A percentile compares a stretch with the other conserved stretches of the same genome.
These are phyloP conservation scores for Neurospora discreta DNA, from an alignment of 495 filamentous ascomycete species.

Conservation along the genomic window DNA sequence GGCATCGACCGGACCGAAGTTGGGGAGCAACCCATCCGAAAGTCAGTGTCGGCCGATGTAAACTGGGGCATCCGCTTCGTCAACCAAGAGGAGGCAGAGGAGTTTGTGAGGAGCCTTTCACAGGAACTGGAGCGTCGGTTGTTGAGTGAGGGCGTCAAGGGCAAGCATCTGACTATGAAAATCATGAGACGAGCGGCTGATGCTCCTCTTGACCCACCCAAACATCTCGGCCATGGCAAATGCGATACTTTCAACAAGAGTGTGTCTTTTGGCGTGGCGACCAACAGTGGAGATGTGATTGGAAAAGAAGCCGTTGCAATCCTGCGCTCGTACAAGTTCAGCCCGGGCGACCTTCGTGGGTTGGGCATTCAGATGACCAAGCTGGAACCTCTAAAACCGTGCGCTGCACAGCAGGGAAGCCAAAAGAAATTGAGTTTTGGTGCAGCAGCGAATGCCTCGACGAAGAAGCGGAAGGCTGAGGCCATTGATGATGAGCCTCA, in stretches of 20 bases:
- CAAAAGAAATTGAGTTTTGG: slow-evolving; percentile 46
- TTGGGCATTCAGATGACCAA: slow-evolving; percentile 88
- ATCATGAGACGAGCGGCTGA: slow-evolving; percentile 79
- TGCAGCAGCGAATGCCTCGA: slow-evolving; percentile 2
- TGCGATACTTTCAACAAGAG: slow-evolving; percentile 92
- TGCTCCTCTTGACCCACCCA: slow-evolving; percentile 84
- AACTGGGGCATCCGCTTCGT: slow-evolving; percentile 97
- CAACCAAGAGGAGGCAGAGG: slow-evolving; percentile 78
- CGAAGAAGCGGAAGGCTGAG: slow-evolving; percentile 18
- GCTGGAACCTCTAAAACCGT: slow-evolving; percentile 61
- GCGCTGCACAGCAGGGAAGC: slow-evolving; percentile 40
- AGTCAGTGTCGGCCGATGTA: slow-evolving; percentile 90
- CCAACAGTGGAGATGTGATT: slow-evolving; percentile 57
- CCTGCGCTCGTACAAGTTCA: slow-evolving; percentile 68
- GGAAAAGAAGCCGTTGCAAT: slow-evolving; percentile 75
- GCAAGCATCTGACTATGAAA: slow-evolving; percentile 80
- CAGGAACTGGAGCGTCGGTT: slow-evolving; percentile 73
- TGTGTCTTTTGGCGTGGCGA: slow-evolving; percentile 66
- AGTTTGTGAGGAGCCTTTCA: slow-evolving; percentile 73
- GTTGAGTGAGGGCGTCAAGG: slow-evolving; percentile 72
- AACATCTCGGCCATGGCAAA: slow-evolving; percentile 90
- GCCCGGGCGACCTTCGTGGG: slow-evolving; percentile 81
- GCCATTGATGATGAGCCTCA: slow-evolving; percentile 14
- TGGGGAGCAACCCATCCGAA: slow-evolving; percentile 65
- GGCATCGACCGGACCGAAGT: slow-evolving; percentile 83